Conservation (phyloP, 371 early-diverging fungal species). For the Capillidium heterosporum region DNA sequence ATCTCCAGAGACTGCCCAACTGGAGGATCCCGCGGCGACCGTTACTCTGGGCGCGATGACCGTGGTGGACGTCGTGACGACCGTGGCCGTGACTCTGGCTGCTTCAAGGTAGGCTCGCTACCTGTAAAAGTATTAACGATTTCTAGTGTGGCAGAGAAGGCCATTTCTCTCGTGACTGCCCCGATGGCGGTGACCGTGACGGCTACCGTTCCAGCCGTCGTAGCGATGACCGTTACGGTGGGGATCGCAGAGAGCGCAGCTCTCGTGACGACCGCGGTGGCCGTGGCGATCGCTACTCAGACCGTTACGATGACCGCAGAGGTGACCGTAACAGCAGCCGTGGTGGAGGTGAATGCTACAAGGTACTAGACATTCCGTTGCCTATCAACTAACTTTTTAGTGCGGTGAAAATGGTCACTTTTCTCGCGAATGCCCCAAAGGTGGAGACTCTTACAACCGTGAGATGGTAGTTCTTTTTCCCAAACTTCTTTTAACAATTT, state of each 20-base stretch:
- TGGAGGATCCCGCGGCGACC: background rate
- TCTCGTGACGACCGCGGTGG: slow-evolving; percentile 1
- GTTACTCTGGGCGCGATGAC: background rate
- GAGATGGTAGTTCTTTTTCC: slow-evolving; percentile 8
- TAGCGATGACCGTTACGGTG: background rate
- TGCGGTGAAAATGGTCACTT: slow-evolving; percentile 24
- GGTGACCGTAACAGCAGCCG: background rate
- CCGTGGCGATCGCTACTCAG: background rate
- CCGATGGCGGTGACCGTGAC: slow-evolving; percentile 16
- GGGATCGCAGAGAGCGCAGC: background rate
- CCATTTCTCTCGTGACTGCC: slow-evolving; percentile 41
- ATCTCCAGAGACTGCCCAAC: slow-evolving; percentile 21
- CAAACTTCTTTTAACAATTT: slow-evolving; percentile 10
- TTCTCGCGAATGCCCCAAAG: slow-evolving; percentile 34
- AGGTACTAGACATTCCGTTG: slow-evolving; percentile 2
- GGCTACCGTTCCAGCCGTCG: background rate
- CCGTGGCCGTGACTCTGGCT: slow-evolving; percentile 11
- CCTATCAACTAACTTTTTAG: background rate
- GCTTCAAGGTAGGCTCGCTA: slow-evolving; percentile 6
- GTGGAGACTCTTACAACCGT: slow-evolving; percentile 10
- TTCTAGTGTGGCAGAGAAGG: slow-evolving; percentile 16
- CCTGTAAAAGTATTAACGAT: slow-evolving; percentile 9
- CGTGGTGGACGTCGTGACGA: slow-evolving; percentile 6
- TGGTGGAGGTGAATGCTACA: slow-evolving; percentile 8
- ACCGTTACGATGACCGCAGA: background rate